Evolutionary conservation across 345 rosid species (phyloP).

Genomic region (Boechera divaricarpa): DNA sequence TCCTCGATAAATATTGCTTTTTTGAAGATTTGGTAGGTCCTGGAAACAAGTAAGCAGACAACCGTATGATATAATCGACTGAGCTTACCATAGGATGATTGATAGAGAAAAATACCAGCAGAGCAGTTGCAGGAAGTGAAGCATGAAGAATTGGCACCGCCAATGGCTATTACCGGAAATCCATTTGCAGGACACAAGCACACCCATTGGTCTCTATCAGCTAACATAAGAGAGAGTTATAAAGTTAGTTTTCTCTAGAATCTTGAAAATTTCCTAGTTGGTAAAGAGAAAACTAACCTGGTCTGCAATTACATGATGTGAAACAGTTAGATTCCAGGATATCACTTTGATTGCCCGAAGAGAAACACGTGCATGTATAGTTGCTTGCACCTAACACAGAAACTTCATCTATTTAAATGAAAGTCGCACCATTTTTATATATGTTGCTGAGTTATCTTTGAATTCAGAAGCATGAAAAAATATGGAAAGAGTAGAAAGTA

Average conservation of each 20-base stretch:
- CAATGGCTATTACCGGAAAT: slow-evolving; percentile 66
- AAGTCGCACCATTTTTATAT: not conserved
- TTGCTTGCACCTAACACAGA: slow-evolving; percentile 52
- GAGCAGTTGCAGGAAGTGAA: slow-evolving; percentile 90
- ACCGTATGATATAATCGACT: not conserved
- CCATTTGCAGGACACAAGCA: slow-evolving; percentile 76
- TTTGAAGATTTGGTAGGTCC: slow-evolving; percentile 57
- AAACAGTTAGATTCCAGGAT: slow-evolving; percentile 71
- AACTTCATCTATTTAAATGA: slow-evolving; percentile 50
- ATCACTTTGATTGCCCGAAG: slow-evolving; percentile 52
- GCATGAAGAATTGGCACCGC: slow-evolving; percentile 57
- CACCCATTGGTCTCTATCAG: slow-evolving; percentile 61
- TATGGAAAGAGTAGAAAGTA: slow-evolving; percentile 8
- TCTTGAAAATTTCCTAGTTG: not conserved
- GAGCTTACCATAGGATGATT: not conserved
- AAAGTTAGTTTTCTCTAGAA: slow-evolving; percentile 10
- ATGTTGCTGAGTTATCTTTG: slow-evolving; percentile 1
- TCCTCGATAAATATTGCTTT: slow-evolving; percentile 56
- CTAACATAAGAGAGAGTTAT: slow-evolving; percentile 44
- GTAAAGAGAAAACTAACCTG: slow-evolving; percentile 52
- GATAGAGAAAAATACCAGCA: slow-evolving; percentile 59
- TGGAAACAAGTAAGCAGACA: slow-evolving; percentile 46
- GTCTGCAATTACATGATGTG: slow-evolving; percentile 77
- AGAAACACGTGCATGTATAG: slow-evolving; percentile 79
- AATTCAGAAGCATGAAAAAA: not conserved